A percentile compares a stretch with the other conserved stretches of the same genome.
These are phyloP conservation scores for Malassezia dermatis DNA, from an alignment of 1,284 basidiomycete genomes.

Conservation along the genomic window DNA sequence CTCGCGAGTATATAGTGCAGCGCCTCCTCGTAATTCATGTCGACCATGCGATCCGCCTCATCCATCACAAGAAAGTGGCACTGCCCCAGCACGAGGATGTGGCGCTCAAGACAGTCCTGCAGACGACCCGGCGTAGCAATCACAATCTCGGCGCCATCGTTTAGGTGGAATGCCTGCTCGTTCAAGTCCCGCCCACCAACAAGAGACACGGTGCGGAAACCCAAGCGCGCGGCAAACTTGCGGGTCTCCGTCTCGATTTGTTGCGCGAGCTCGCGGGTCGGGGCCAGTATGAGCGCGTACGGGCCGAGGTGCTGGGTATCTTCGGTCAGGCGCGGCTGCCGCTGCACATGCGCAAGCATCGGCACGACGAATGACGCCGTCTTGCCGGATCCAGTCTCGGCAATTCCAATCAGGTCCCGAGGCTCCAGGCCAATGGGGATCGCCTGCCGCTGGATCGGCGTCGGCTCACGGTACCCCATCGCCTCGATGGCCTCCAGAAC, in stretches of 20 bases:
- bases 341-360: constrained; percentile 86
- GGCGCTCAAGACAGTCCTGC: constrained; percentile 91
- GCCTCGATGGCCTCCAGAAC: constrained; percentile 75
- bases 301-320: constrained; percentile 87
- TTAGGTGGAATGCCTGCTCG: constrained; percentile 89
- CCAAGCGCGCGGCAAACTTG: constrained; percentile 78
- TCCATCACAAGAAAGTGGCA: constrained; percentile 99
- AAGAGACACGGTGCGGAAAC: constrained; percentile 77
- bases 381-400: constrained; percentile 90
- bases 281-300: constrained; percentile 83
- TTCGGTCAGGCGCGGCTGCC: constrained; percentile 71
- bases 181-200: constrained; percentile 87
- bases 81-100: constrained; percentile 85
- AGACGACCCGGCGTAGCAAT: constrained; percentile 96
- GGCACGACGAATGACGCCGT: constrained; percentile 98
- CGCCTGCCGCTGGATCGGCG: constrained; percentile 91
- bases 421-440: constrained; percentile 94
- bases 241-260: constrained; percentile 87
- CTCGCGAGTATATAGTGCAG: constrained; percentile 89
- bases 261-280: constrained; percentile 92
- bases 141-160: constrained; percentile 92
- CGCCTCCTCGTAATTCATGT: constrained; percentile 89
- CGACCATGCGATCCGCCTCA: constrained; percentile 97
- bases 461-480: constrained; percentile 93
- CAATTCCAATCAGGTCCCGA: constrained; percentile 92